Evolutionary conservation across 495 filamentous ascomycete species (phyloP).

Genomic region (Bacidia rubella): DNA sequence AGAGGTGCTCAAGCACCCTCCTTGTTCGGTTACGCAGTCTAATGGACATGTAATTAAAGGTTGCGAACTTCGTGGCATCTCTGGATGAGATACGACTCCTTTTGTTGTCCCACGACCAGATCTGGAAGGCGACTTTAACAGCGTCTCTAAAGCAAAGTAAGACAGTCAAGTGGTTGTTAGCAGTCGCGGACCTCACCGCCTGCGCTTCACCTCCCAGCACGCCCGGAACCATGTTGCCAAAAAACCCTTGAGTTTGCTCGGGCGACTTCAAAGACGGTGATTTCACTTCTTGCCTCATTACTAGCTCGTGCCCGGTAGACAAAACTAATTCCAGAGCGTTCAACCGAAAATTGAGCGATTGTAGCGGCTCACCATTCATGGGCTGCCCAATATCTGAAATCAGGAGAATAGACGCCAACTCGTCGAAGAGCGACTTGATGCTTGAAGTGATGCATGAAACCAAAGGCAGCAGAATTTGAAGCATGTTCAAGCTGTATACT

Average conservation of each 20-base stretch:
- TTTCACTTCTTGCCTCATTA: conserved; percentile 63
- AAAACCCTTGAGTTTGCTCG: conserved; percentile 80
- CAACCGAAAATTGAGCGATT: conserved; percentile 58
- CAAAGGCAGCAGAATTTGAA: conserved; percentile 77
- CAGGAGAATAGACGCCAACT: conserved; percentile 44
- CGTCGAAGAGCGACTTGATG: conserved; percentile 53
- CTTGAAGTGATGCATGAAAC: conserved; percentile 78
- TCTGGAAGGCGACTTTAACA: conserved; percentile 75
- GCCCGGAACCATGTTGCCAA: conserved; percentile 92
- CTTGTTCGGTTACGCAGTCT: conserved; percentile 81
- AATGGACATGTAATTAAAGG: conserved; percentile 77
- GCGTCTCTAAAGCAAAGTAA: conserved; percentile 94
- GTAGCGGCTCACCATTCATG: conserved; percentile 33
- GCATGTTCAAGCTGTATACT: conserved; percentile 66
- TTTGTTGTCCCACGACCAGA: conserved; percentile 85
- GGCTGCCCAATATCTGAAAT: conserved; percentile 11
- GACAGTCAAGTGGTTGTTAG: conserved; percentile 89
- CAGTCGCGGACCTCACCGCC: conserved; percentile 59
- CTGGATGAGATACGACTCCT: conserved; percentile 39
- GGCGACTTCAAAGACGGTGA: conserved; percentile 55
- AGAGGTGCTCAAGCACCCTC: conserved; percentile 81
- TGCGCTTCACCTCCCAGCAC: conserved; percentile 71
- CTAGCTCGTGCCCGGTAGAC: conserved; percentile 71
- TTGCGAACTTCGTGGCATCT: conserved; percentile 52
- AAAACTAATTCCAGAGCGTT: conserved; percentile 85